Conservation (phyloP, 139 green algal genomes). For the Chlorella sp. region DNA sequence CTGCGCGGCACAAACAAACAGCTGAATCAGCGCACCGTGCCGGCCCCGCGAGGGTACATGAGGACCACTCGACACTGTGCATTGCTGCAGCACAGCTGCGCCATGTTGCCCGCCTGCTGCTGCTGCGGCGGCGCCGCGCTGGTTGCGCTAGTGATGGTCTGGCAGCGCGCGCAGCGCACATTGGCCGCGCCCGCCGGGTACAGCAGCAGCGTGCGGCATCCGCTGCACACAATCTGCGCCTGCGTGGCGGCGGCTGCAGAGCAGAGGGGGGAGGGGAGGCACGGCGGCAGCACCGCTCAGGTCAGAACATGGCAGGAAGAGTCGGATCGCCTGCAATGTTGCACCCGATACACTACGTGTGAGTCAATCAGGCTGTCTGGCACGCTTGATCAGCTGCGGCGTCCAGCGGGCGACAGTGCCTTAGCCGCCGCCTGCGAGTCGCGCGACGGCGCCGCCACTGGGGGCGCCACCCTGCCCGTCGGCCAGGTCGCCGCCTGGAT, state of each 20-base stretch:
- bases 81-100: constrained; percentile 92
- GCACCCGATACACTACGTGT: too few species aligned
- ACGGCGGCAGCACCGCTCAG: too few species aligned
- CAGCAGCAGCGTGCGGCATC: constrained; percentile 83
- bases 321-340: too few species aligned
- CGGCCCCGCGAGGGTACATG: constrained; percentile 89
- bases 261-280: background rate
- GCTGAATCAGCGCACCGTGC: constrained; percentile 32
- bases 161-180: constrained; percentile 54
- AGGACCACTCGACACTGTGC: constrained; percentile 81
- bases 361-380: too few species aligned
- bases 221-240: constrained; percentile 79
- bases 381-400: too few species aligned
- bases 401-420: too few species aligned
- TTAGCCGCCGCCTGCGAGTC: too few species aligned
- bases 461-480: too few species aligned
- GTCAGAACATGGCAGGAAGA: too few species aligned
- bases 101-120: constrained; percentile 58
- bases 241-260: background rate
- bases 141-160: background rate
- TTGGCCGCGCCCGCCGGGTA: constrained; percentile 89
- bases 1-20: too few species aligned
- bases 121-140: background rate
- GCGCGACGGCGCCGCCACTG: too few species aligned
- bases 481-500: too few species aligned